Conservation (phyloP, 495 filamentous ascomycete genomes). For the Tetracladium setigerum region DNA sequence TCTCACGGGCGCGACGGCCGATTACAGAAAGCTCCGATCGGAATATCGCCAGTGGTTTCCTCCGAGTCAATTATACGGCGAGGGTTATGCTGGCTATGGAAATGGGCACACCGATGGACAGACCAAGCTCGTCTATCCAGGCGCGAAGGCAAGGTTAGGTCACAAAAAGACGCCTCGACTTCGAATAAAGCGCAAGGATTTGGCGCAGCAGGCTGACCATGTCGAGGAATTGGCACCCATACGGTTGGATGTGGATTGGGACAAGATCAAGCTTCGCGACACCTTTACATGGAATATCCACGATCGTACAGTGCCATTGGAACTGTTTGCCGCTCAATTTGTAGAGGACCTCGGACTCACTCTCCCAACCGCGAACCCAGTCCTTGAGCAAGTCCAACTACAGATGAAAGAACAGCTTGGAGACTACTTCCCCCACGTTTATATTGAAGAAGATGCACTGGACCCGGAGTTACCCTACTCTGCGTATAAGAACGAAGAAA, state of each 20-base stretch:
- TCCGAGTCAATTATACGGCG: constrained; percentile 48
- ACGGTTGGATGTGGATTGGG: constrained; percentile 87
- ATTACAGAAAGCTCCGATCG: constrained; percentile 44
- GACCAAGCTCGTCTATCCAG: constrained; percentile 62
- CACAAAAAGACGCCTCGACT: constrained; percentile 63
- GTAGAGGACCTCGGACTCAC: constrained; percentile 83
- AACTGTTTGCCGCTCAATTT: constrained; percentile 78
- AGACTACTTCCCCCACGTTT: constrained; percentile 87
- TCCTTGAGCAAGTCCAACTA: constrained; percentile 69
- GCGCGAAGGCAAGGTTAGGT: constrained; percentile 62
- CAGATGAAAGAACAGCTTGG: constrained; percentile 84
- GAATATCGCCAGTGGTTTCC: constrained; percentile 37
- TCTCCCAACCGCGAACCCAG: constrained; percentile 53
- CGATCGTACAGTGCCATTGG: constrained; percentile 69
- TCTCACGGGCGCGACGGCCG: constrained; percentile 32
- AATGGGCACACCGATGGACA: constrained; percentile 70
- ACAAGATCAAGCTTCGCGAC: constrained; percentile 91
- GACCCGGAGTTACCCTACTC: constrained; percentile 86
- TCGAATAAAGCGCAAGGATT: constrained; percentile 65
- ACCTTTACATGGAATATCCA: constrained; percentile 99
- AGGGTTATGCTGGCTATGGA: constrained; percentile 84
- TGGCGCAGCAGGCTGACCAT: constrained; percentile 78
- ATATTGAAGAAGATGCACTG: constrained; percentile 80
- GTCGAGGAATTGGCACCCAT: constrained; percentile 87
- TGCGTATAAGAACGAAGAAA: constrained; percentile 97